phyloP scores from a whole-genome alignment of 345 rosid genomes.

The Moricandia arvensis region DNA sequence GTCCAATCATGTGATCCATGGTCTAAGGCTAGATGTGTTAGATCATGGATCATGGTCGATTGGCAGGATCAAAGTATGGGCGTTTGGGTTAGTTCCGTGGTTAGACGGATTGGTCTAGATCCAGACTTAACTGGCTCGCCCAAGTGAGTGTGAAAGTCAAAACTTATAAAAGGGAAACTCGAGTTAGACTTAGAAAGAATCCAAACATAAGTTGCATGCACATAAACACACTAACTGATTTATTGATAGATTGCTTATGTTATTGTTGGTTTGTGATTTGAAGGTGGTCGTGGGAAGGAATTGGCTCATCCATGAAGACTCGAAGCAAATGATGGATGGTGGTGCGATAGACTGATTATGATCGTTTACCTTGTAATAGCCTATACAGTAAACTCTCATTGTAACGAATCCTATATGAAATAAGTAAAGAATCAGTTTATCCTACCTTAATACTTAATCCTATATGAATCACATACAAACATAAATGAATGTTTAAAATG shows the following conservation, averaged over 20 bases:
- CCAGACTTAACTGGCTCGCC: too few relatives aligned
- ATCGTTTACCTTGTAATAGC: background rate
- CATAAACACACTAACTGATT: background rate
- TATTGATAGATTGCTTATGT: background rate
- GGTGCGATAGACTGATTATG: background rate
- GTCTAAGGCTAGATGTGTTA: too few relatives aligned
- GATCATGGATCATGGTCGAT: too few relatives aligned
- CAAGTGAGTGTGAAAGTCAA: background rate
- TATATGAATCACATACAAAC: too few relatives aligned
- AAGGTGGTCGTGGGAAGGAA: background rate
- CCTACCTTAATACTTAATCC: background rate
- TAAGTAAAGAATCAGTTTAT: background rate
- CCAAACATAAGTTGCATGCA: background rate
- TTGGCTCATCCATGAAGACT: background rate
- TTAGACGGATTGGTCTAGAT: too few relatives aligned
- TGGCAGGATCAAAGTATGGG: too few relatives aligned
- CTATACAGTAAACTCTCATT: background rate
- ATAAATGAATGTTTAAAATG: too few relatives aligned
- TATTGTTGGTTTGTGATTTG: background rate
- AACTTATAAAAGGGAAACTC: background rate
- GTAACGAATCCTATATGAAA: background rate
- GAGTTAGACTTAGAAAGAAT: background rate
- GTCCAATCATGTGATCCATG: too few relatives aligned
- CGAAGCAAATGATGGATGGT: background rate
- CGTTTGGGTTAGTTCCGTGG: too few relatives aligned